A percentile compares a stretch with the other conserved stretches of the same genome.
Conservation (phyloP, 225 moss, liverwort and hornwort species). For the Physcomitrium patens region DNA sequence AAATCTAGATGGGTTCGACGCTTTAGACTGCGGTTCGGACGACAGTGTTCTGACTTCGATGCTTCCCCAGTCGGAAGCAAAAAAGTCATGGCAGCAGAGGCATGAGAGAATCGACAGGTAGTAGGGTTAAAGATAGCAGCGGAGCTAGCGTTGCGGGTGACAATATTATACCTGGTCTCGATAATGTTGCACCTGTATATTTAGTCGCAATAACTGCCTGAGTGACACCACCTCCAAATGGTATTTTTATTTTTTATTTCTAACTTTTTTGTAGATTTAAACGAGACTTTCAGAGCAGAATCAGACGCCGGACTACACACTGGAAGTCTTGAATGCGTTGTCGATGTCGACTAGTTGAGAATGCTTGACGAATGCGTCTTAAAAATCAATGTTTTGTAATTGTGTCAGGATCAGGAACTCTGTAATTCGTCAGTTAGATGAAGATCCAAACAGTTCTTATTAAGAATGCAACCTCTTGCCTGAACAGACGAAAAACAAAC, state of each 20-base stretch:
- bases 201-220: conserved; percentile 68
- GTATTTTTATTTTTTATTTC: conserved; percentile 2
- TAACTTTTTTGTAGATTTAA: too few relatives aligned
- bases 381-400: conserved; percentile 19
- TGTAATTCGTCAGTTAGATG: conserved; percentile 45
- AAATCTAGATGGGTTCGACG: conserved; percentile 51
- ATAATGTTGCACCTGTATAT: conserved; percentile 49
- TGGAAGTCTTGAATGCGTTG: conserved; percentile 27
- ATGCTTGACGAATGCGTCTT: neutral
- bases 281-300: conserved; percentile 34
- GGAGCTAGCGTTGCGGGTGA: conserved; percentile 44
- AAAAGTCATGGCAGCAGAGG: conserved; percentile 72
- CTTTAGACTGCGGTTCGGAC: conserved; percentile 67
- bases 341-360: too few relatives aligned
- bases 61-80: conserved; percentile 72
- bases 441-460: conserved; percentile 54
- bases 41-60: conserved; percentile 90
- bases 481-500: conserved; percentile 12
- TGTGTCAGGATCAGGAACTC: conserved; percentile 40
- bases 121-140: conserved; percentile 61
- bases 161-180: too few relatives aligned
- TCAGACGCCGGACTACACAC: conserved; percentile 39
- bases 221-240: conserved; percentile 28
- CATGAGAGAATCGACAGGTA: conserved; percentile 59
- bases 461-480: conserved; percentile 47